Conservation (phyloP, 2,329 filamentous ascomycete species). For the Hypoxylon sp. region DNA sequence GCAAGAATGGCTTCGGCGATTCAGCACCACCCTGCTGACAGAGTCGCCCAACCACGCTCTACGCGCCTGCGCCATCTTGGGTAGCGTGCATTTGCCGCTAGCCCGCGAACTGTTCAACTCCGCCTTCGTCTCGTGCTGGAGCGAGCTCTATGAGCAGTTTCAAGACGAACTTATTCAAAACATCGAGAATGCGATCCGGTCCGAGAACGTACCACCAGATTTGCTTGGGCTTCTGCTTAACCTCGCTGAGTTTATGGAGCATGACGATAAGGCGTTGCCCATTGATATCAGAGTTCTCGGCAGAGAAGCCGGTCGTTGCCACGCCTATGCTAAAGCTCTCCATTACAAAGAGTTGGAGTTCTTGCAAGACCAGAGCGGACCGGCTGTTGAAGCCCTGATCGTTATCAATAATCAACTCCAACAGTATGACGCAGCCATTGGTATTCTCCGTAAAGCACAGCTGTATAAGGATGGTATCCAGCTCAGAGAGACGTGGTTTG, state of each 20-base stretch:
- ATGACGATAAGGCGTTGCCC: conserved; percentile 96
- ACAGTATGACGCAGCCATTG: conserved; percentile 97
- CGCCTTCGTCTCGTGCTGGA: conserved; percentile 99
- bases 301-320: conserved; percentile 93
- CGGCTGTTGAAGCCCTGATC: conserved; percentile 94
- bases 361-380: conserved; percentile 94
- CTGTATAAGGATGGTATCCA: conserved; percentile 93
- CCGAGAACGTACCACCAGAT: conserved; percentile 94
- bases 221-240: conserved; percentile 94
- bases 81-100: conserved; percentile 88
- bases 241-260: conserved; percentile 99
- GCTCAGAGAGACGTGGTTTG: conserved; percentile 97
- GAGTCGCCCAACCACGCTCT: conserved; percentile 97
- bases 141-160: conserved; percentile 94
- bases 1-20: conserved; percentile 98
- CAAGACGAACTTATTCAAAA: conserved; percentile 96
- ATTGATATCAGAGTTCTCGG: conserved; percentile 97
- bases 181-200: conserved; percentile 94
- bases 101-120: conserved; percentile 97
- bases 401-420: conserved; percentile 99
- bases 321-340: conserved; percentile 96
- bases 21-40: conserved; percentile 92
- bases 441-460: conserved; percentile 95
- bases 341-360: conserved; percentile 99
- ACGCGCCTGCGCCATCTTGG: conserved; percentile 89